Evolutionary conservation across 345 rosid genomes (phyloP), one percentile per base, ranked within the genome.

Genomic region (Populus deltoides): DNA sequence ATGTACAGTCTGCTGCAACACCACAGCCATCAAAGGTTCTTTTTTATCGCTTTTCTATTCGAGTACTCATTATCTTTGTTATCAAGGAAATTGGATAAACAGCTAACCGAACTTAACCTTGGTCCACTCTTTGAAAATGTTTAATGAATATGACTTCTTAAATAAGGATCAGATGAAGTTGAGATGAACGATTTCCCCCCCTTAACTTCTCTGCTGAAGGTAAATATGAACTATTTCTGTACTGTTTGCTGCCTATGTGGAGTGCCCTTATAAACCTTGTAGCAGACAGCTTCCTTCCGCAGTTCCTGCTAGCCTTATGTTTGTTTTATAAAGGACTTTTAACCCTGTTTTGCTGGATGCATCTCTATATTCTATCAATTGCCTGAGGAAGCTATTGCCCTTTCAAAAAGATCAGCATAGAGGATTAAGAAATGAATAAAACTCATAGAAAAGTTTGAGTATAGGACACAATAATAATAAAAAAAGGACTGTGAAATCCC

Each of bases 21-120:
- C 35, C 82, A 69, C 87, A 74, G 66, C 84, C 78, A 33, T 79
- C 78, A 35, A 94, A 94, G 97, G 99, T 94, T 85, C 27, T 43
- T 39, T 16, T 61, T 75, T 35, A 7, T 36, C n/a, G 6, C 31
- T 57, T 33, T 10, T 59, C 38, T 45, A 22, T 47, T 22, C 33
- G 36, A 61, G 78, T 47, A 71, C 63, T 13, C 63, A 13, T 33
- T 62, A 11, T 20, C 41, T 66, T 55, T 53, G 66, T 20, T 69
- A 24, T 68, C 67, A 18, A 53, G 41, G 35, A 68, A 41, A 39
- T 6, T 66, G 53, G 75, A 61, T 49, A 41, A 15, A 51, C 31
- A 24, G 22, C 68, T 35, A 31, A 31, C 9, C 39, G 55, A 78
- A 53, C 43, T 15, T 47, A 57, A 33, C 29, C 13, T 7, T 13